Evolutionary conservation across 1,284 basidiomycete species (phyloP), one percentile per base, ranked within the genome.

Genomic region (Papiliotrema flavescens): DNA sequence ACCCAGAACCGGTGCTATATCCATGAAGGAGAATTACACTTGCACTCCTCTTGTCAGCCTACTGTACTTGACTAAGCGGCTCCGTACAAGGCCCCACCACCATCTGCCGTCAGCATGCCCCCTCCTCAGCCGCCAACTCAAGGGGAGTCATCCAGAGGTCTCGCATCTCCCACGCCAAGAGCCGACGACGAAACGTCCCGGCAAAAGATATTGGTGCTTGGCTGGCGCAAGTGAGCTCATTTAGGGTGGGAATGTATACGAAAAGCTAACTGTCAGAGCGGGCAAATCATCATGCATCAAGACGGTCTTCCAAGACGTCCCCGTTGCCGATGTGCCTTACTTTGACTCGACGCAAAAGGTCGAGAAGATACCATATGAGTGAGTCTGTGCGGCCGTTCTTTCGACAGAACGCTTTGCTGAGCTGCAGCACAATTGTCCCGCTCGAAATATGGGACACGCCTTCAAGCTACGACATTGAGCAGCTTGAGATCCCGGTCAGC

Each of bases 401-500:
- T 37, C 39, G 37, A 24, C 24, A n/a, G 47, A 47, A 24, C 22
- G 11, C 39, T 34, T 17, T 41, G 43, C 44, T 56, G 49, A 56
- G 14, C n/a, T 17, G 23, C 39, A 95, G 93, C 74, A 88, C 91
- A 37, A 86, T 97, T 60, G 86, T 96, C 54, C 89, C 90, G 1
- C 83, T 98, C 23, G 89, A 97, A 71, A 85, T 98, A 69, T 97
- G 92, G 90, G 94, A 98, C 70, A 90, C 90, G 59, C 95, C 95
- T 0, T 89, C 90, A 26, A 89, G 86, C 55, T 84, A 86, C 51
- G 85, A 89, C 4, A 81, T 87, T 3, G 86, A 90, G 26, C 83
- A 84, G 19, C 80, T 92, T 22, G 86, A 85, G 19, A 82, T 82
- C 1, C 82, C 87, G 1, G 79, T 93, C 23, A 82, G 83, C 41